Base-by-base conservation (phyloP, 192 early-diverging fungal genomes). In the Paraglomus brasilianum region DNA sequence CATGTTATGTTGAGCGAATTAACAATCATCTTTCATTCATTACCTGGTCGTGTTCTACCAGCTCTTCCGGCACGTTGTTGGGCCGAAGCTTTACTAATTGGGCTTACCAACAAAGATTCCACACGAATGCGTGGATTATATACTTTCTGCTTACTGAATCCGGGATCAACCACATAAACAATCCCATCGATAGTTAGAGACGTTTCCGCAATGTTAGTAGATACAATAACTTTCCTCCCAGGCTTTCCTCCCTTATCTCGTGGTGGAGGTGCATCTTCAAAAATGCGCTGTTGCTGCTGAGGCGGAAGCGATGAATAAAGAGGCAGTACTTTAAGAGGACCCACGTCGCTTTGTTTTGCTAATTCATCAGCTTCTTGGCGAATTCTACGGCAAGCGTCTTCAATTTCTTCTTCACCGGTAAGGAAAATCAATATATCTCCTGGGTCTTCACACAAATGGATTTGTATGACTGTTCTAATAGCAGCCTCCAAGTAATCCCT, bases 131-230 rank as follows among this genome's bases (percentile, higher is more conserved):
- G 90, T 39, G 98, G 96, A 76, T 99, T 95, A 80, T 97, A 99
- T 24, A 98, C 95, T 78, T 98, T 98, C 79, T 98, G 96, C 72
- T 99, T 99, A n/a, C 95, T 88, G 72, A 99, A 98, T 8, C 96
- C 98, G 48, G 95, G 94, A 72, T 98, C 98, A 66, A 99, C 91
- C 44, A 98, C 98, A 77, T 98, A 98, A 10, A 98, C 95, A 62
- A 99, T 96, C 71, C 95, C 96, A 75, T 98, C 96, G 53, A 99
- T 98, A 2, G 98, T 99, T 66, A 99, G 82, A 0, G 93, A 95
- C 0, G 98, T 99, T 80, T 98, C 96, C 39, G 98, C 96, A 76
- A 99, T 84, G 74, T 98, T 99, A 21, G 98, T 99, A 0, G 95
- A 95, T 5, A 98, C 89, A 19, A 99, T 92, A 50, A 94, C 81